Base-by-base conservation (phyloP, 1,139 yeast genomes). In the Pichia sp. region DNA sequence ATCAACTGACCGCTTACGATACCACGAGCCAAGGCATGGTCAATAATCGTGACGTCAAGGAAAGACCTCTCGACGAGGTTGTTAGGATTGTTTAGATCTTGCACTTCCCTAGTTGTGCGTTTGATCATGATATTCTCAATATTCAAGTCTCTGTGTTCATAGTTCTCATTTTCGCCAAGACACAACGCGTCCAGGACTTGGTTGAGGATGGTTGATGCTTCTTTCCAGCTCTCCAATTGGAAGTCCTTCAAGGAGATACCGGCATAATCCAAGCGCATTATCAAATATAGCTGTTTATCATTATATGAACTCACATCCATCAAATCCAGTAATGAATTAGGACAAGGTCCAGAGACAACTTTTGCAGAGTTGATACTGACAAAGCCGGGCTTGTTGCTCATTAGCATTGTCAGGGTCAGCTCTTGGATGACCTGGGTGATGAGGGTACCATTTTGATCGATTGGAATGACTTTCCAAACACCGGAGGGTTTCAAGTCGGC, bases 91-190 rank as follows among this genome's bases (percentile, higher is more conserved):
- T 58, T 59, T 8, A 41, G 42, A 47, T 26, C 45, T 34, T 52
- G 50, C 13, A 40, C 40, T 29, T 48, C 45, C 40, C 34, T 48
- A 16, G 8, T 36, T 4, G 16, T 26, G 16, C 38, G 53, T 16
- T 59, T 55, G 16, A 72, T 62, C 15, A 77, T 70, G 52, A 85
- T 71, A 62, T 85, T 85, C n/a, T 84, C 84, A 76, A 85, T 75
- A 59, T 82, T 85, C 57, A 85, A 69, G 65, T 84, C 87, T 34
- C 90, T 74, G 64, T 85, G 90, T 67, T 85, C 90, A 68, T 84
- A 84, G 57, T 72, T 70, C 48, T 69, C 65, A 19, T 70, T 67
- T 65, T 85, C 90, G 1, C 81, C 85, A 7, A 67, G 68, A 30
- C 79, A 75, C 40, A 85, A 67, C 7, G 74, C 69, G n/a, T 71